Evolutionary conservation across 78 protist genomes (phyloP).

Genomic region (Guillardia theta): DNA sequence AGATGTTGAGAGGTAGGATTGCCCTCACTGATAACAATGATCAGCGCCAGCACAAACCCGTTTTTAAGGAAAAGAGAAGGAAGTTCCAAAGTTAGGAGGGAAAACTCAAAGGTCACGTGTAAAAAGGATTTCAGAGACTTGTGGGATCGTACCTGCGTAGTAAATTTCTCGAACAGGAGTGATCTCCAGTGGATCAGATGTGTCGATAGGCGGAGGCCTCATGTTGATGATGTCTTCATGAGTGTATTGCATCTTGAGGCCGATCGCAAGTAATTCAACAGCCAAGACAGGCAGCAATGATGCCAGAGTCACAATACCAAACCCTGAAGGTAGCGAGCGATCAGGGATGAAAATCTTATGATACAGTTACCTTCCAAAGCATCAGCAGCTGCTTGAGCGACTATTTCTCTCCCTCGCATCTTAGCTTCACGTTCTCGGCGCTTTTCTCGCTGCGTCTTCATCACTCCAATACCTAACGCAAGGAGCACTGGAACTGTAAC

Average conservation of each 20-base stretch:
- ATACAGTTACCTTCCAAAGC: not conserved
- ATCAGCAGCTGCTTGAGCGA: not conserved
- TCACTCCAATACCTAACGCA: conserved; percentile 15
- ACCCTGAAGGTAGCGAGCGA: no score
- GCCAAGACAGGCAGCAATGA: not conserved
- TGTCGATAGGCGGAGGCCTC: not conserved
- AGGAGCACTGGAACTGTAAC: not conserved
- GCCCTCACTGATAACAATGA: not conserved
- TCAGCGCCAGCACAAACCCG: not conserved
- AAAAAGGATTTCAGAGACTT: not conserved
- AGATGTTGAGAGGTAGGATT: not conserved
- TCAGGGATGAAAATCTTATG: no score
- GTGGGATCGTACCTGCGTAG: no score
- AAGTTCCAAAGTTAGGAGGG: not conserved
- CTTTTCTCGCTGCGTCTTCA: conserved; percentile 5
- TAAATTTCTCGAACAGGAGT: no score
- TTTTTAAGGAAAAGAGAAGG: not conserved
- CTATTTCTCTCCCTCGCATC: not conserved
- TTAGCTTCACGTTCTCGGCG: not conserved
- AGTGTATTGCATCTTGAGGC: not conserved
- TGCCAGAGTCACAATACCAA: conserved; percentile 26
- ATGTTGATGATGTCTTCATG: not conserved
- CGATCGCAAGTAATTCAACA: not conserved
- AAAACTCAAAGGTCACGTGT: not conserved
- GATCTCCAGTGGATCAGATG: no score